Evolutionary conservation across 441 rosid species (phyloP).

Genomic region (Capsella rubella): DNA sequence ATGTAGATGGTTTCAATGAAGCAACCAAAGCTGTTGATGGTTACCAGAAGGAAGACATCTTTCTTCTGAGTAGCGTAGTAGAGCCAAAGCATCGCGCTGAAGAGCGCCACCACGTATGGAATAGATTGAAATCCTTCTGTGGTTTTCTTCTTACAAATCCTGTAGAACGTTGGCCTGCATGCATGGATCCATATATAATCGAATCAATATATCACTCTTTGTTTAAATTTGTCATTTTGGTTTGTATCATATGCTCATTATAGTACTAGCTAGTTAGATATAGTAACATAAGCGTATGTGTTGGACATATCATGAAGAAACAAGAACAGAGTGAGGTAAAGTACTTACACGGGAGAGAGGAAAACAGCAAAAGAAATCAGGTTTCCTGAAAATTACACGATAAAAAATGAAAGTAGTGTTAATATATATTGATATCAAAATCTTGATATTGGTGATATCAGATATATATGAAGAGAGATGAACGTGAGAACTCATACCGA

Average conservation of each 20-base stretch:
- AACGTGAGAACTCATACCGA: conserved; percentile 38
- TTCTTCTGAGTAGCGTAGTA: conserved; percentile 50
- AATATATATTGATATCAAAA: neutral
- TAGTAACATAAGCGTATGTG: neutral
- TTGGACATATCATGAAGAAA: neutral
- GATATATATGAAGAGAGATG: neutral
- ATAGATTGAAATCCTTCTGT: conserved; percentile 53
- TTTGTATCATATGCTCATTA: conserved; percentile 1
- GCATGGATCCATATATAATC: conserved; percentile 5
- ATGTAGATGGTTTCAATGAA: conserved; percentile 51
- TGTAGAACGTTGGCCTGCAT: conserved; percentile 50
- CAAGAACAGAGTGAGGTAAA: conserved; percentile 13
- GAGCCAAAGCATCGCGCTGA: conserved; percentile 53
- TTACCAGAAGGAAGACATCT: conserved; percentile 49
- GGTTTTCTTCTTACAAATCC: conserved; percentile 50
- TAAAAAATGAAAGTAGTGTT: conserved; percentile 12
- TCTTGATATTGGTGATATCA: no score
- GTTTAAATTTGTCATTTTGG: neutral
- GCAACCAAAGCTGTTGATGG: conserved; percentile 49
- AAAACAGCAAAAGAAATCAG: conserved; percentile 72
- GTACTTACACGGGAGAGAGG: conserved; percentile 84
- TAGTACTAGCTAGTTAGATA: neutral
- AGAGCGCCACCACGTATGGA: conserved; percentile 49
- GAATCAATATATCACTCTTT: neutral
- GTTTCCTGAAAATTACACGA: conserved; percentile 61